Base-by-base conservation (phyloP, 2,329 filamentous ascomycete genomes). In the Ceratocystis albifundus region DNA sequence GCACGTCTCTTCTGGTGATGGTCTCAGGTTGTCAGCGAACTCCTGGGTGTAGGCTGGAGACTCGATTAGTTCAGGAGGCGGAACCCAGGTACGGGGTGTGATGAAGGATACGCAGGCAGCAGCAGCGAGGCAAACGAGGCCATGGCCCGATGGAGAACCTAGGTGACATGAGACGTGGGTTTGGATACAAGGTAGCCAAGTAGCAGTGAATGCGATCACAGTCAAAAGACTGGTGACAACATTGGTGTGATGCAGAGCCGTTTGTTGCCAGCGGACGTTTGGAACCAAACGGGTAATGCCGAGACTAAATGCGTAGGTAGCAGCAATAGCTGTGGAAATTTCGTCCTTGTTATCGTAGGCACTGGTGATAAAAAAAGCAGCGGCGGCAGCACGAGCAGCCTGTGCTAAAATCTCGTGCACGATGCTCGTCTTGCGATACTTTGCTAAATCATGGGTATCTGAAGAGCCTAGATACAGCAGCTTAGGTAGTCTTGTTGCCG, bases 1-100 rank as follows among this genome's bases (percentile, higher is more conserved):
- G 72, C 79, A 80, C 1, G 76, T 79, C 70, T 83, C 80, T 70
- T 83, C 81, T 0, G 76, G 78, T 1, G 79, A 76, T 4, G 80
- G 79, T 63, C 77, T 68, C 12, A 68, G 7, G 12, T 48, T 41
- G 4, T 61, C 22, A 4, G 61, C 62, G 25, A 67, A 63, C 22
- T 61, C 22, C 7, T 59, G 25, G 25, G 64, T 53, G 55, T 68
- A 66, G 17, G 30, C 59, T 5, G 64, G 44, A 8, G 64, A 65
- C 44, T 67, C 66, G 36, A 69, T 46, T n/a, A 67, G 62, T 17
- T 66, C 36, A 4, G 41, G 74, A 3, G 80, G 77, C 17, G 79
- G 79, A 2, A 76, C 69, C 81, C 81, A 82, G 71, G 80, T 78
- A 67, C 80, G 75, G 0, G 80, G 81, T 0, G 81, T 81, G 57